phyloP scores from a whole-genome alignment of 2,329 filamentous ascomycete species.

The Cytospora mali region DNA sequence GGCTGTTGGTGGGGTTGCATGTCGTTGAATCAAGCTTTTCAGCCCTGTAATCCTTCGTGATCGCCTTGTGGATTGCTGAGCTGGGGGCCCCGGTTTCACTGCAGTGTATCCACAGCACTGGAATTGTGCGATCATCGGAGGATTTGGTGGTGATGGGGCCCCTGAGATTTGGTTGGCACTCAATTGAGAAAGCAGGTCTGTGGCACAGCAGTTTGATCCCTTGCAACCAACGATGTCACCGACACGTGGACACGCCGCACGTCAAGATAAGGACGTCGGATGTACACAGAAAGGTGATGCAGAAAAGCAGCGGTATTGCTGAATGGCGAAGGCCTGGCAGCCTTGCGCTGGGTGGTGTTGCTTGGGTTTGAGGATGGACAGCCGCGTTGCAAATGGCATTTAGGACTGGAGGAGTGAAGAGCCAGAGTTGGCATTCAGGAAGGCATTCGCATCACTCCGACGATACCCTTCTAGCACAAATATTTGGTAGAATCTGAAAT shows the following conservation, averaged over 20 bases:
- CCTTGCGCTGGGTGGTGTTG: background rate
- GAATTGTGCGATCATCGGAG: background rate
- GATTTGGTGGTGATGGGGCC: background rate
- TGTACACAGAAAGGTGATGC: background rate
- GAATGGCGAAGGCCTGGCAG: background rate
- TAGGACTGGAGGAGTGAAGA: background rate
- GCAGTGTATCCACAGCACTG: background rate
- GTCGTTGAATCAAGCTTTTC: constrained; percentile 19
- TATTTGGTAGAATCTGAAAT: background rate
- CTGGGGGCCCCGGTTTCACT: background rate
- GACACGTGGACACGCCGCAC: too few relatives aligned
- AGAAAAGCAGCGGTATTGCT: background rate
- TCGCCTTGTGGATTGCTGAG: constrained; percentile 5
- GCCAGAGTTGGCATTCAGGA: background rate
- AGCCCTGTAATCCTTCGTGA: background rate
- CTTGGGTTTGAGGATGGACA: background rate
- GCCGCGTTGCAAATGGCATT: background rate
- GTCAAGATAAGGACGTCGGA: too few relatives aligned
- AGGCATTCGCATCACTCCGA: background rate
- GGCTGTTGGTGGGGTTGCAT: background rate
- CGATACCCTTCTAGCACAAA: background rate
- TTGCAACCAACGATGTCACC: background rate
- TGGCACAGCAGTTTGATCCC: background rate
- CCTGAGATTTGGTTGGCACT: background rate
- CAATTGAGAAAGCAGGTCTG: background rate